Evolutionary conservation across 768 basidiomycete species (phyloP).

Genomic region (Grammothele lineata): DNA sequence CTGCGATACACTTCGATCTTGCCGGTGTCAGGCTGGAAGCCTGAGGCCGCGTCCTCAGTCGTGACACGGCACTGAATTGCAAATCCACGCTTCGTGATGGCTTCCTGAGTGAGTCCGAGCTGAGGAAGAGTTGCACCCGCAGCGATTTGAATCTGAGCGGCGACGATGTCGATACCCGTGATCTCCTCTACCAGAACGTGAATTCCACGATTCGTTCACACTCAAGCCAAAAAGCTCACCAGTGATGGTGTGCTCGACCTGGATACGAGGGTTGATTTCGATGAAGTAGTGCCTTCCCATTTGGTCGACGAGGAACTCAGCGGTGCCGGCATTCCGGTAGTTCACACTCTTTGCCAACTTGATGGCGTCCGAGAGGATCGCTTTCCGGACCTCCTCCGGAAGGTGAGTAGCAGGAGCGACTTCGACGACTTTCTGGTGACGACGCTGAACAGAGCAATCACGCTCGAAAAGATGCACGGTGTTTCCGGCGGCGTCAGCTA

Average conservation of each 20-base stretch:
- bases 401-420: constrained; percentile 96
- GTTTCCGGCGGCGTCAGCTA: constrained; percentile 90
- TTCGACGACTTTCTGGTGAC: constrained; percentile 99
- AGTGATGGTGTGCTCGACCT: constrained; percentile 99
- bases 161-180: constrained; percentile 98
- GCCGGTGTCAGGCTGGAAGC: constrained; percentile 97
- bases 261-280: constrained; percentile 99
- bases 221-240: constrained; percentile 39
- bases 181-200: constrained; percentile 75
- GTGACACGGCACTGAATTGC: constrained; percentile 99
- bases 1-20: constrained; percentile 99
- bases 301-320: constrained; percentile 97
- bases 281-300: constrained; percentile 98
- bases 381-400: constrained; percentile 84
- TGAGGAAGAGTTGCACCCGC: constrained; percentile 94
- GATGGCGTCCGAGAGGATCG: constrained; percentile 87
- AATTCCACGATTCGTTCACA: constrained; percentile 1
- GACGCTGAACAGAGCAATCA: constrained; percentile 96
- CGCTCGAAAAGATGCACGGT: constrained; percentile 98
- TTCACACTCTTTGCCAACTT: constrained; percentile 91
- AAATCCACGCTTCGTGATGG: constrained; percentile 92
- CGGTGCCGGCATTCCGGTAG: constrained; percentile 96
- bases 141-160: constrained; percentile 99
- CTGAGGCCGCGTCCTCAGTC: constrained; percentile 89
- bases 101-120: constrained; percentile 93